Conservation (phyloP, 2,329 filamentous ascomycete species). For the Alternaria arborescens region DNA sequence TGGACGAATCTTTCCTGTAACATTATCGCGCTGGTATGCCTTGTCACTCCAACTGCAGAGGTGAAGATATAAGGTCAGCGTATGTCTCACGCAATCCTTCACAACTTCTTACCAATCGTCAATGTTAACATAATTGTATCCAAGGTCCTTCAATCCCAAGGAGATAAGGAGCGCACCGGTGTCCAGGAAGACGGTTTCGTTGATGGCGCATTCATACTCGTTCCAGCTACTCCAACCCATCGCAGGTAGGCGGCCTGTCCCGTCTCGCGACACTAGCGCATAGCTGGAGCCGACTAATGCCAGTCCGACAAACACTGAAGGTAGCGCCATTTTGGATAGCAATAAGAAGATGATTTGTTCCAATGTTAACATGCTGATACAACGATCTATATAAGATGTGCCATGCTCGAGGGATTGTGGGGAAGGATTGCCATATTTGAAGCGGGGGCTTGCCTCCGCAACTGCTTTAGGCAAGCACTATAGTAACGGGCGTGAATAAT, state of each 20-base stretch:
- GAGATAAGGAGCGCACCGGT: slow-evolving; percentile 25
- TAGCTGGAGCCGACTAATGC: slow-evolving; percentile 1
- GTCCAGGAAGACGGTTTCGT: slow-evolving; percentile 30
- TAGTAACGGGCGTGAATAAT: not conserved
- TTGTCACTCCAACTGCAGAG: slow-evolving; percentile 56
- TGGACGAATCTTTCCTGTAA: slow-evolving; percentile 45
- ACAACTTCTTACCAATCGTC: slow-evolving; percentile 61
- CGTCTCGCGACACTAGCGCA: slow-evolving; percentile 21
- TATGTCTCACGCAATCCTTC: not conserved
- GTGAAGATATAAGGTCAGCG: not conserved
- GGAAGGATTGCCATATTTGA: not conserved
- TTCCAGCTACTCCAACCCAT: slow-evolving; percentile 39
- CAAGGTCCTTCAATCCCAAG: slow-evolving; percentile 31
- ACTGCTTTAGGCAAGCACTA: not conserved
- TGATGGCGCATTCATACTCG: slow-evolving; percentile 32
- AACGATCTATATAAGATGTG: not conserved
- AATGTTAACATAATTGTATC: slow-evolving; percentile 60
- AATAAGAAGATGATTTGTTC: not conserved
- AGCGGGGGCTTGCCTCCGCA: not conserved
- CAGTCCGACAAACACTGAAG: slow-evolving; percentile 1
- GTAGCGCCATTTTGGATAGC: slow-evolving; percentile 4
- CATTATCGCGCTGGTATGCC: slow-evolving; percentile 51
- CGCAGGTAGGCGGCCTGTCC: slow-evolving; percentile 28
- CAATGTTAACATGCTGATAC: not conserved
- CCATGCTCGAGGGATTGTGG: not conserved